Evolutionary conservation across 345 rosid species (phyloP), one percentile per base, ranked within the genome.

Genomic region (Aurinia saxatilis): DNA sequence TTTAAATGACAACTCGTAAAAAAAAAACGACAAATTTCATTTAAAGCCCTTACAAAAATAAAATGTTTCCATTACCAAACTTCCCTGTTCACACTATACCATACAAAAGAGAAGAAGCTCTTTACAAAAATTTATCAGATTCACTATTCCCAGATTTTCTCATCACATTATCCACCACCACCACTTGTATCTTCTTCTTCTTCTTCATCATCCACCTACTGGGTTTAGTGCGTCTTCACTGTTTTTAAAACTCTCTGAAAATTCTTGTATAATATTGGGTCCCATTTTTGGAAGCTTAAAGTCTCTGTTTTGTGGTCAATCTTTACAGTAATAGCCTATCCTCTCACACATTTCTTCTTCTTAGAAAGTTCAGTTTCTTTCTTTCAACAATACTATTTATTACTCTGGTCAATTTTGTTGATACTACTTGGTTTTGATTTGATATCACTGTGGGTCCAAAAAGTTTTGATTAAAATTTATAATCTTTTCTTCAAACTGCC

Each of bases 331-430:
- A 50, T 59, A 16, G 37, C 45, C 50, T 7, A 27, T 57, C 59
- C 6, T 27, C 31, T 27, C 60, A 57, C 60, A 57, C 50, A 48
- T 39, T 50, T 60, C 53, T 50, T 68, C 66, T 4, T 15, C 16
- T 27, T 27, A 4, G 37, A 68, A 33, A 40, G 60, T 25, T 50
- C 38, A 31, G 27, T 27, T 27, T 27, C 4, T 5, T 7, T 27
- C 5, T 4, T 4, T 39, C 35, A 51, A 57, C 45, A 57, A 74
- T 34, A 53, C 50, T 45, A 65, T 57, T 72, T 46, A 67, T 49
- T 73, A 66, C 23, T 72, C 29, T 63, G 64, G 82, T 81, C 83
- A 78, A 73, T 56, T 39, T 65, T 61, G 58, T 15, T 62, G 67
- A n/a, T n/a, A n/a, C n/a, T 66, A 46, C 73, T 67, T 58, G 70